Base-by-base conservation (phyloP, 176 grass and related monocot genomes). In the Echinochloa phyllopogon region DNA sequence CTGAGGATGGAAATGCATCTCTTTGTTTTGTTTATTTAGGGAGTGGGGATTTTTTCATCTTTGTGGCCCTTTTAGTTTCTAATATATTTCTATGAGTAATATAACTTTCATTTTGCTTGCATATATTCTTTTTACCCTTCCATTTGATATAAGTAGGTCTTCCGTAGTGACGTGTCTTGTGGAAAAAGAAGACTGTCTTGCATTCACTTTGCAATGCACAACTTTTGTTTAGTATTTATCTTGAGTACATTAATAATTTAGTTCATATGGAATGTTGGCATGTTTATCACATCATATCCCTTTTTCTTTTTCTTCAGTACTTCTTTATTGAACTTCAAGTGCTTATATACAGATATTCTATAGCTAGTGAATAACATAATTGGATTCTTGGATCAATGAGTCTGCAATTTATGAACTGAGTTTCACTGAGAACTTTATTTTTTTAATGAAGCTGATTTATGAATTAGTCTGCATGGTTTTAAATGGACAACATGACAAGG, bases 161-260 rank as follows among this genome's bases (percentile, higher is more conserved):
- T 50, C 37, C 13, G 8, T 45, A 41, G 10, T 69, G 29, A 70
- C 47, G 42, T 24, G 39, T 63, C 58, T 48, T 51, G 27, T 80
- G 39, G 56, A 38, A 60, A 75, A 21, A n/a, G n/a, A 49, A 73
- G 71, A 70, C 43, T 61, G 45, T 21, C 41, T 86, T 82, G 16
- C 38, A 61, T 21, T 76, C 44, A 8, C 58, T 69, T 59, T n/a
- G 8, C 48, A 41, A 21, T 56, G 2, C 67, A 69, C 13, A 41
- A 1, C 17, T 60, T 60, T 86, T 16, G 21, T 47, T 78, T 69
- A 21, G 33, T 45, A 57, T 50, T 53, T 86, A 49, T 62, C 40
- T 74, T 36, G 1, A 75, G 11, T 56, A 53, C 18, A 52, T 37
- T 4, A 74, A 38, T 74, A 49, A 14, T 51, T 16, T 56, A n/a